phyloP scores from a whole-genome alignment of 2,329 filamentous ascomycete genomes.

The Fonsecaea pedrosoi region DNA sequence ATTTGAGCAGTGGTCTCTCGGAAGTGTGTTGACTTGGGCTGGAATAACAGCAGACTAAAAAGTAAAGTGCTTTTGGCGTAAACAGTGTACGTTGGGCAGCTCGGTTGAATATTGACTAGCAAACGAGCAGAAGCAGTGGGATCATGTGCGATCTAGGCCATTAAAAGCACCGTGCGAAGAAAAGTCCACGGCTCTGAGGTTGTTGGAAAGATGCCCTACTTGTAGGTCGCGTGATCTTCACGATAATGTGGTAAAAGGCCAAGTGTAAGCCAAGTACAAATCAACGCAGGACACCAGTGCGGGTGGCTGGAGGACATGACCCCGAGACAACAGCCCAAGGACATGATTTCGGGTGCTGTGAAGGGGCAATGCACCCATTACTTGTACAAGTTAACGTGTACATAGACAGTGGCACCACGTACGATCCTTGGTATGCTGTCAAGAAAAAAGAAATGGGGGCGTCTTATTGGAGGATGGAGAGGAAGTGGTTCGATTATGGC shows the following conservation, averaged over 20 bases:
- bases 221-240: not conserved
- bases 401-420: not conserved
- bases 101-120: not conserved
- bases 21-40: not conserved
- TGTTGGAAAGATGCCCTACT: not conserved
- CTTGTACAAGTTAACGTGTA: too few relatives aligned
- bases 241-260: not conserved
- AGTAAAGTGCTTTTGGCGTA: not conserved
- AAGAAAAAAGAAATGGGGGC: not conserved
- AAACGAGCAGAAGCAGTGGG: not conserved
- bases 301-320: not conserved
- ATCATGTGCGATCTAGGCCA: not conserved
- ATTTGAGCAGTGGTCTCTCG: not conserved
- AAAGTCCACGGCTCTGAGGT: not conserved
- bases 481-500: constrained; percentile 1
- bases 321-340: not conserved
- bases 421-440: not conserved
- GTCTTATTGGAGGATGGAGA: not conserved
- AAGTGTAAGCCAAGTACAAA: not conserved
- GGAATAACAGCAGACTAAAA: not conserved
- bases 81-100: not conserved
- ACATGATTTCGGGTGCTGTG: not conserved
- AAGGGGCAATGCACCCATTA: not conserved
- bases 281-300: constrained; percentile 1
- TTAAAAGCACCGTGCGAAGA: not conserved